A percentile compares a stretch with the other conserved stretches of the same genome.
phyloP scores from a whole-genome alignment of 129 eudicot species.

The Ambrosia trifida region DNA sequence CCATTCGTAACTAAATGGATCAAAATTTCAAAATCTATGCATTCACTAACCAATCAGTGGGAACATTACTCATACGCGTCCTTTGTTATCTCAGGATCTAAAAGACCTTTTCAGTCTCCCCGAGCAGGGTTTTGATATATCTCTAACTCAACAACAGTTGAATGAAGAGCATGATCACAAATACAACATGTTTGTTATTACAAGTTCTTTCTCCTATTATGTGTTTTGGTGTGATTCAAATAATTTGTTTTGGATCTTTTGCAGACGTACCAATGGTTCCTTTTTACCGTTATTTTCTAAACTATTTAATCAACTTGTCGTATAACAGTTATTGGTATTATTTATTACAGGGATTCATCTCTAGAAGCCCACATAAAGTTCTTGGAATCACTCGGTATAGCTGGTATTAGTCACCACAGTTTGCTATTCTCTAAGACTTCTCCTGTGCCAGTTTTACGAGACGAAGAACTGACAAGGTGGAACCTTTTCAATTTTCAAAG shows the following conservation, averaged over 20 bases:
- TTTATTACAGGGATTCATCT: slow-evolving; percentile 56
- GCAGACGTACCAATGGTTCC: not conserved
- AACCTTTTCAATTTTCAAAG: slow-evolving; percentile 1
- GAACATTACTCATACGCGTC: not conserved
- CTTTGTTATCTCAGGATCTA: slow-evolving; percentile 63
- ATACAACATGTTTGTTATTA: slow-evolving; percentile 51
- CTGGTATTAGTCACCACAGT: slow-evolving; percentile 95
- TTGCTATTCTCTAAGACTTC: slow-evolving; percentile 90
- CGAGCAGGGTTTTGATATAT: slow-evolving; percentile 80
- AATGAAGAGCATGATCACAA: slow-evolving; percentile 78
- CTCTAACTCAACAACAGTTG: slow-evolving; percentile 86
- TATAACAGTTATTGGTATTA: not conserved
- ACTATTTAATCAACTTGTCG: not conserved
- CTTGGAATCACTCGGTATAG: slow-evolving; percentile 81
- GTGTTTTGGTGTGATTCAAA: not conserved
- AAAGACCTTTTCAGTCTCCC: slow-evolving; percentile 87
- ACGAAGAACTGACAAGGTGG: slow-evolving; percentile 64
- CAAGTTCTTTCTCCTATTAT: too few relatives aligned
- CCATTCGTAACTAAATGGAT: not conserved
- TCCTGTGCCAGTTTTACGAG: slow-evolving; percentile 47
- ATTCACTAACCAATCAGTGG: too few relatives aligned
- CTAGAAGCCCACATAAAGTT: slow-evolving; percentile 62
- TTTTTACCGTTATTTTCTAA: not conserved
- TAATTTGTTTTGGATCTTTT: not conserved
- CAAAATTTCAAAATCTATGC: not conserved